Evolutionary conservation across 352 stramenopile genomes (phyloP), one percentile per base, ranked within the genome.

Genomic region (Aphanomyces invadans): DNA sequence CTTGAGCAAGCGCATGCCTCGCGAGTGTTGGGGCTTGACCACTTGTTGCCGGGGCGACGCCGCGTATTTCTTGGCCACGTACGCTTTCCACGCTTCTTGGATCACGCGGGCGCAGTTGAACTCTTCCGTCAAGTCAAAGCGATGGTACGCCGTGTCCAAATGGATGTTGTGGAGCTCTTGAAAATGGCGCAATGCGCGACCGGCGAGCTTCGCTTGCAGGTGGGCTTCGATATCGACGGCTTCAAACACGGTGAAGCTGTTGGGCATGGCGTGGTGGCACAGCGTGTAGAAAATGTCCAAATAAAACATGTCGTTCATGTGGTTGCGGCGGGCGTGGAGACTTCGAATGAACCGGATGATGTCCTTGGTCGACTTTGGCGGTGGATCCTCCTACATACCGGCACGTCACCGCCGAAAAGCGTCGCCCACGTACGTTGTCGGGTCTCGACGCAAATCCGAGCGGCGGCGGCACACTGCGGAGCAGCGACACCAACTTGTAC

Each of bases 401-500:
- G 4, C 39, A 48, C n/a, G n/a, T n/a, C n/a, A n/a, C n/a, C n/a
- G n/a, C n/a, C n/a, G n/a, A n/a, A n/a, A n/a, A 26, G 11, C 2
- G 7, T 36, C 9, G 2, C 4, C 1, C 11, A 57, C 49, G 49
- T 38, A 57, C 49, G 23, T 38, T 10, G 23, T 25, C 3, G 23
- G 45, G 45, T 23, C 9, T 17, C 17, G 9, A 17, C 17, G 10
- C 25, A 49, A 55, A 53, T 5, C 77, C 77, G 1, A 84, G 59
- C 4, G 77, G 77, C 31, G 70, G 75, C 1, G 73, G 73, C 11
- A 84, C 66, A 26, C 74, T 59, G 17, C 67, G 74, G 21, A 80
- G 39, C 26, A 84, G 76, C 12, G 70, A 70, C 31, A 80, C 62
- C 19, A 84, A 79, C 1, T 70, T 59, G 68, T 82, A 74, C 32